Evolutionary conservation across 139 green algal species (phyloP).

Genomic region (Chlorella vulgaris): DNA sequence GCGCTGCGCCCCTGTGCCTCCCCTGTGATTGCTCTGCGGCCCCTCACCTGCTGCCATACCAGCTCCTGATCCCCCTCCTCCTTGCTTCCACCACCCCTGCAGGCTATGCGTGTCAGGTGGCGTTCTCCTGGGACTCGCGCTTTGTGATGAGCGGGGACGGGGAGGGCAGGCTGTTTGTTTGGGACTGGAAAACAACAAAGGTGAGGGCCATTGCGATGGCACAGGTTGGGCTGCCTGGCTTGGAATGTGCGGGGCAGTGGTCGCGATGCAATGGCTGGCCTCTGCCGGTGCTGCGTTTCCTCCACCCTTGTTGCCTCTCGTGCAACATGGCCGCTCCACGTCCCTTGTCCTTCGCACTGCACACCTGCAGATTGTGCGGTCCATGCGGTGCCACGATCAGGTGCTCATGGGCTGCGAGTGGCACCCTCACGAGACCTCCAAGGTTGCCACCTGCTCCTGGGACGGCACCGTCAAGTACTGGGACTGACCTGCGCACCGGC

Average conservation of each 20-base stretch:
- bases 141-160: slow-evolving; percentile 91
- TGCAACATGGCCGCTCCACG: no score
- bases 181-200: slow-evolving; percentile 95
- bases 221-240: background rate
- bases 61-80: no score
- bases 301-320: background rate
- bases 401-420: slow-evolving; percentile 92
- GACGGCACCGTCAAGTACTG: slow-evolving; percentile 93
- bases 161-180: slow-evolving; percentile 92
- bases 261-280: no score
- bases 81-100: slow-evolving; percentile 10
- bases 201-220: slow-evolving; percentile 16
- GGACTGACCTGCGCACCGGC: slow-evolving; percentile 59
- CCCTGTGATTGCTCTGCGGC: no score
- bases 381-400: slow-evolving; percentile 83
- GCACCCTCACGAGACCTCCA: slow-evolving; percentile 92
- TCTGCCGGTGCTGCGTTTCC: no score
- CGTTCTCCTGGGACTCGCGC: slow-evolving; percentile 80
- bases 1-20: no score
- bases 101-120: slow-evolving; percentile 55
- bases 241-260: no score
- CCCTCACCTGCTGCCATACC: no score
- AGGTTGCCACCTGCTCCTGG: slow-evolving; percentile 95
- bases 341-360: background rate
- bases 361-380: slow-evolving; percentile 30